Conservation (phyloP, 2,329 filamentous ascomycete species). For the Calonectria henricotiae region DNA sequence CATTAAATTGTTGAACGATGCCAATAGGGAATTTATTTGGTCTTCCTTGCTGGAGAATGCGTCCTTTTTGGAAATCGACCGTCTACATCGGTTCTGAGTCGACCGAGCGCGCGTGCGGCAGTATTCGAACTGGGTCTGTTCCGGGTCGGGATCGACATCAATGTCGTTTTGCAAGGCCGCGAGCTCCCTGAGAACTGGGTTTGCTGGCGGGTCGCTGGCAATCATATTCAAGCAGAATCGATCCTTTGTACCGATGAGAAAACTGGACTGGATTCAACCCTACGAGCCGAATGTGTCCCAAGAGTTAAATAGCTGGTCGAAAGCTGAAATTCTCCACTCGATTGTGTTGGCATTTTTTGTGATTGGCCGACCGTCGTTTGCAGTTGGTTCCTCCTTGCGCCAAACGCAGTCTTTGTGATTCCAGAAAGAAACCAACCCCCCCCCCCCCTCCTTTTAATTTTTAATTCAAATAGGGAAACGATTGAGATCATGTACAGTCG, state of each 20-base stretch:
- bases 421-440: too few species aligned
- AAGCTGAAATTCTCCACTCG: too few species aligned
- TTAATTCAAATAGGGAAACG: too few species aligned
- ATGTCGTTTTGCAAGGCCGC: neutral
- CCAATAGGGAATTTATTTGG: neutral
- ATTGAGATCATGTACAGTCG: too few species aligned
- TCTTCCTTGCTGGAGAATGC: neutral
- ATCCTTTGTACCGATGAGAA: neutral
- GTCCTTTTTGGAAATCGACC: neutral
- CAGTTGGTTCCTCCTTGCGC: too few species aligned
- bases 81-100: neutral
- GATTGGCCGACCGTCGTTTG: too few species aligned
- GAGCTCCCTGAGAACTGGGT: neutral
- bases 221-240: neutral
- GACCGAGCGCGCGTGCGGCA: neutral
- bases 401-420: too few species aligned
- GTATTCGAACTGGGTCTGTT: neutral
- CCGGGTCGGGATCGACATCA: neutral
- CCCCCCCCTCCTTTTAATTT: too few species aligned
- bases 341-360: too few species aligned
- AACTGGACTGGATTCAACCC: neutral
- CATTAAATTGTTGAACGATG: neutral
- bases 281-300: neutral
- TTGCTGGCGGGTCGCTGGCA: neutral
- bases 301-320: too few species aligned